phyloP scores from a whole-genome alignment of 306 rosid species.

The Prunus mira region DNA sequence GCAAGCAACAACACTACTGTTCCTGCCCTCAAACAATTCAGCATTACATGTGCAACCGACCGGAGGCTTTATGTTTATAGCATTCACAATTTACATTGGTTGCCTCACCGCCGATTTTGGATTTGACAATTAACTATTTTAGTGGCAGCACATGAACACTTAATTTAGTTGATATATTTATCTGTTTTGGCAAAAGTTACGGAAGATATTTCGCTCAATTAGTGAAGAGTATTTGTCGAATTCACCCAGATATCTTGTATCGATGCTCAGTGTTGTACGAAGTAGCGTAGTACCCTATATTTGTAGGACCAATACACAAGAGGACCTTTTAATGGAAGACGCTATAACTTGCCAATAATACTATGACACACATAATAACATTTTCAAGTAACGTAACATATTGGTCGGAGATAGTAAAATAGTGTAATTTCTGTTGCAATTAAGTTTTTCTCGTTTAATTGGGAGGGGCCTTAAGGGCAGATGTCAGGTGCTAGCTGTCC shows the following conservation, averaged over 20 bases:
- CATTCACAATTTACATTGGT: background rate
- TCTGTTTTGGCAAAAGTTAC: too few species aligned
- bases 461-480: background rate
- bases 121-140: background rate
- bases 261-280: too few species aligned
- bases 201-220: too few species aligned
- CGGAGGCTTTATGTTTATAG: background rate
- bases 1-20: background rate
- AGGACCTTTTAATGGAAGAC: too few species aligned
- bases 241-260: too few species aligned
- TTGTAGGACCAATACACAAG: background rate
- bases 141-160: background rate
- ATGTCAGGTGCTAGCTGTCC: background rate
- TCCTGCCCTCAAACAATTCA: slow-evolving; percentile 1
- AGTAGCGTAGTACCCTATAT: background rate
- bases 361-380: too few species aligned
- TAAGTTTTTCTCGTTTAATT: too few species aligned
- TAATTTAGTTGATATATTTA: too few species aligned
- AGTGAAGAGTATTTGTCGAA: too few species aligned
- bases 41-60: slow-evolving; percentile 17
- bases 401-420: accelerated
- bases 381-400: accelerated
- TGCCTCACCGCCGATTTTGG: slow-evolving; percentile 2
- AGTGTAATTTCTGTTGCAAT: accelerated
- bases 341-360: too few species aligned